A percentile compares a stretch with the other conserved stretches of the same genome.
Conservation (phyloP, 1,284 basidiomycete genomes). For the Marasmius fiardii region DNA sequence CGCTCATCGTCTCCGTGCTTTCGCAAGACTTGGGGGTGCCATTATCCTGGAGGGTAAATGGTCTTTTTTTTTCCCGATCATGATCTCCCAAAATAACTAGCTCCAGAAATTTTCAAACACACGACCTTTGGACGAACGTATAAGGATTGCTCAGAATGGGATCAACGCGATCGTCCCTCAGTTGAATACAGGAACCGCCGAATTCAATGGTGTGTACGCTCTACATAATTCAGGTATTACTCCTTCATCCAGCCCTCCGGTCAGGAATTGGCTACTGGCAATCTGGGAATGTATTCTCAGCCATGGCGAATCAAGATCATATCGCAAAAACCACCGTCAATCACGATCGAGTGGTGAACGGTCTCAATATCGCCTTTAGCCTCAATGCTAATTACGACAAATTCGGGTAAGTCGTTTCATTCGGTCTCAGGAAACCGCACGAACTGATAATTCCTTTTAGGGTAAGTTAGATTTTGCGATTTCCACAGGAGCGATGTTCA, state of each 20-base stretch:
- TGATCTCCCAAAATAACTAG: not conserved
- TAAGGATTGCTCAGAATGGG: slow-evolving; percentile 36
- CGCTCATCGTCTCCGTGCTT: not conserved
- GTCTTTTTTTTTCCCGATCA: not conserved
- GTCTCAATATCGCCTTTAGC: slow-evolving; percentile 37
- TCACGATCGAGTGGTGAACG: slow-evolving; percentile 32
- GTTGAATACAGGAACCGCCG: slow-evolving; percentile 28
- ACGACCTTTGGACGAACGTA: slow-evolving; percentile 33
- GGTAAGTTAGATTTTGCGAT: slow-evolving; percentile 13
- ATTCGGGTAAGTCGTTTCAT: slow-evolving; percentile 27
- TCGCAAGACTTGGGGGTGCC: slow-evolving; percentile 18
- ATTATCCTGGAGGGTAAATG: slow-evolving; percentile 14
- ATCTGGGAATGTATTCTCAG: slow-evolving; percentile 44
- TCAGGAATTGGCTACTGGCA: slow-evolving; percentile 47
- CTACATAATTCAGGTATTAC: not conserved
- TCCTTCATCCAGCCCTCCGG: not conserved
- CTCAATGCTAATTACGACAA: slow-evolving; percentile 38
- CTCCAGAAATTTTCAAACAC: slow-evolving; percentile 33
- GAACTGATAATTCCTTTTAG: slow-evolving; percentile 11
- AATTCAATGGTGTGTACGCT: slow-evolving; percentile 34
- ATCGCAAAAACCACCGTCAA: slow-evolving; percentile 32
- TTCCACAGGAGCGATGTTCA: slow-evolving; percentile 1
- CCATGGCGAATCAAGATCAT: slow-evolving; percentile 42
- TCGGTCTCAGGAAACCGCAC: not conserved
- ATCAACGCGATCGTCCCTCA: slow-evolving; percentile 38